Evolutionary conservation across 2,329 filamentous ascomycete species (phyloP), one percentile per base, ranked within the genome.

Genomic region (Arthrobotrys entomopaga): DNA sequence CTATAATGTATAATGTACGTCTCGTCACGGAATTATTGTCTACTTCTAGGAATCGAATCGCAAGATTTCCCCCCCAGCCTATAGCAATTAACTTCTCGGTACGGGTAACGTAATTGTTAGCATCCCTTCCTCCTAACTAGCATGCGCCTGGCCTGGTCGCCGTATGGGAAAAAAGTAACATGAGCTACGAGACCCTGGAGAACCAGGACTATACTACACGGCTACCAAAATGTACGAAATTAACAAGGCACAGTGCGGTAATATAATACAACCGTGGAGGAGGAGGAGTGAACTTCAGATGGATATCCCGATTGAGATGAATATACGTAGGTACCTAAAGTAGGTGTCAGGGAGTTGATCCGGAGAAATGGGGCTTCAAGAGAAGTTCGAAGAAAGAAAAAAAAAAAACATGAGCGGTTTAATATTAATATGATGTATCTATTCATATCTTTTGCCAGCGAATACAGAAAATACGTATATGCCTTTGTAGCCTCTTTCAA

Each of bases 221-320:
- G 56, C 49, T 69, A 52, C 49, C 56, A 38, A 48, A 54, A 48
- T 43, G 46, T 58, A 29, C 34, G 42, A 70, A 70, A 70, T 70
- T 70, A n/a, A 50, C 52, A 70, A 70, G 65, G 58, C 20, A 58
- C 65, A 64, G 34, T 64, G 65, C 65, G 61, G 57, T 61, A 34
- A 7, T 34, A 10, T 61, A 34, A 7, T 34, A 10, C 29, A 34
- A 10, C 29, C 6, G 29, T 34, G 29, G 5, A 34, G 40, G 42
- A 40, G 0, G 11, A 40, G 38, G 26, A 60, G 49, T 34, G 60
- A 70, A 58, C 42, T 54, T 64, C 42, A 63, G 65, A 70, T 70
- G 58, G 58, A 58, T 48, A 58, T 57, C 65, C 65, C 48, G 57
- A 63, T 70, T 56, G 65, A 70, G 65, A 70, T 57, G 57, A 24